phyloP scores from a whole-genome alignment of 2,329 filamentous ascomycete genomes.

The Xylaria hypoxylon region DNA sequence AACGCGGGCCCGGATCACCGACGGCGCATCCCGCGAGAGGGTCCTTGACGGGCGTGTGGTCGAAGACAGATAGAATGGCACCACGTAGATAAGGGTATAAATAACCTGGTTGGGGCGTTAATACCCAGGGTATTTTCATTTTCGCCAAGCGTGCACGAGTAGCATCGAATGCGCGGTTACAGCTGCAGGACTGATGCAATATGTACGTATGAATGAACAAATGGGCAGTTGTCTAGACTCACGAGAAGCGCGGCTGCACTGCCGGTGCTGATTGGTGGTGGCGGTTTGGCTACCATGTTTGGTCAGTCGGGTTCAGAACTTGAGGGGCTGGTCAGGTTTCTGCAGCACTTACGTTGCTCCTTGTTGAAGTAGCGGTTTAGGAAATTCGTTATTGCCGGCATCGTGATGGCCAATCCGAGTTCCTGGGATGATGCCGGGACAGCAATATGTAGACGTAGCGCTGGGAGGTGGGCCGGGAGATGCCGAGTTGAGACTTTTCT shows the following conservation, averaged over 20 bases:
- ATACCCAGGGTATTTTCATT: not conserved
- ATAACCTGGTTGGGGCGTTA: conserved; percentile 66
- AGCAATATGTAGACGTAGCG: not conserved
- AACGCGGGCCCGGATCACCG: conserved; percentile 88
- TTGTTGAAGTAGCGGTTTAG: conserved; percentile 48
- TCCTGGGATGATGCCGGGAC: conserved; percentile 25
- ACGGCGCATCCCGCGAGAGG: conserved; percentile 86
- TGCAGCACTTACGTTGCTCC: conserved; percentile 47
- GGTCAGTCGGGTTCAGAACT: conserved; percentile 38
- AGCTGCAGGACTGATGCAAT: conserved; percentile 18
- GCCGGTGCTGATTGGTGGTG: conserved; percentile 56
- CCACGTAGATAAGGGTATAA: conserved; percentile 90
- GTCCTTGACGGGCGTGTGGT: conserved; percentile 82
- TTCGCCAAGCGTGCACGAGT: conserved; percentile 22
- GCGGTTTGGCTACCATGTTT: conserved; percentile 50
- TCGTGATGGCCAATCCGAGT: conserved; percentile 35
- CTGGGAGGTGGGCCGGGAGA: conserved; percentile 20
- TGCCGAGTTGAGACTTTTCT: conserved; percentile 25
- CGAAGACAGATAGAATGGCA: conserved; percentile 87
- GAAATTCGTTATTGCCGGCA: conserved; percentile 49
- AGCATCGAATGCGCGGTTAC: conserved; percentile 33
- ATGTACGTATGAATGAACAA: conserved; percentile 1
- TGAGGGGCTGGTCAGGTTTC: not conserved
- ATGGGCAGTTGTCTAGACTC: too few species aligned
- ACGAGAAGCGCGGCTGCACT: conserved; percentile 55